Evolutionary conservation across 179 eudicot species (phyloP).

Genomic region (Spinacia oleracea): DNA sequence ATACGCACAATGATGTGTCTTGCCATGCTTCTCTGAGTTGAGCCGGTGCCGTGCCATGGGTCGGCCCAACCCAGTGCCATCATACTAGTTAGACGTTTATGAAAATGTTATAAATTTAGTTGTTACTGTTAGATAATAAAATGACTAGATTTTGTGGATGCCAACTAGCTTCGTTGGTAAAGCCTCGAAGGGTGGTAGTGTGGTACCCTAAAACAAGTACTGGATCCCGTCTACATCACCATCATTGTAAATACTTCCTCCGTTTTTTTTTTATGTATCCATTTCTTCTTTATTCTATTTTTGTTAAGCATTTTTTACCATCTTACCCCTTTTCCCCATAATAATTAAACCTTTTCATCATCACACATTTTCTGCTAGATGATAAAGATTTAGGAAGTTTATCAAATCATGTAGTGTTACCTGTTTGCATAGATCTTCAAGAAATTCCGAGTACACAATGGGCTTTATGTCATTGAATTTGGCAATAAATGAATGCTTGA

Average conservation of each 20-base stretch:
- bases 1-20: no score
- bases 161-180: not conserved
- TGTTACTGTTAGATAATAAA: not conserved
- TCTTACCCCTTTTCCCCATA: no score
- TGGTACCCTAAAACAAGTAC: not conserved
- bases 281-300: no score
- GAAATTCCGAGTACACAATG: conserved; percentile 81
- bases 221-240: not conserved
- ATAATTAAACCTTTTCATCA: no score
- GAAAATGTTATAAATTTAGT: no score
- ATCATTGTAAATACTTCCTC: no score
- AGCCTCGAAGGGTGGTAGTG: no score
- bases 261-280: no score
- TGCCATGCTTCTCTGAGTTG: no score
- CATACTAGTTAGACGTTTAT: not conserved
- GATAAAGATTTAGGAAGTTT: not conserved
- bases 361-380: not conserved
- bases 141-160: not conserved
- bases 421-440: conserved; percentile 99
- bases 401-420: conserved; percentile 34
- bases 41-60: no score
- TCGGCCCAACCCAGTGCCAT: no score
- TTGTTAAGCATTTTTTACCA: no score
- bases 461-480: conserved; percentile 95
- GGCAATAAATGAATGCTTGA: conserved; percentile 92